Evolutionary conservation across 169 alveolate species (phyloP), one percentile per base, ranked within the genome.

Genomic region (Plasmodium berghei): DNA sequence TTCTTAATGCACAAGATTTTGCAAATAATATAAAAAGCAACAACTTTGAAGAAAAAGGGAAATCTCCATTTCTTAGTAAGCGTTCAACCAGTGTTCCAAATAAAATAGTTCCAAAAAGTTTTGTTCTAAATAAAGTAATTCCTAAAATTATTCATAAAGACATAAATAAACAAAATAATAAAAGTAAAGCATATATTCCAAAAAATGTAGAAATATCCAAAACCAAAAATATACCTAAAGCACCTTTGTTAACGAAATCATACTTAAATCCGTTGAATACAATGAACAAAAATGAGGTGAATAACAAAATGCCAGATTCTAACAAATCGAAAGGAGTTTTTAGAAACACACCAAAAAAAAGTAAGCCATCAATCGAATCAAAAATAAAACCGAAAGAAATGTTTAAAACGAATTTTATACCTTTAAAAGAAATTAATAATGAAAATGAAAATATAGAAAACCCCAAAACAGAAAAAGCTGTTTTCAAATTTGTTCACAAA

Each of bases 31-130:
- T 80, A 54, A 67, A 61, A 40, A 67, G 34, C 61, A 49, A 80
- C 28, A 80, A 58, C 34, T 3, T 56, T 54, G 9, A 49, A 22
- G 40, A 56, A 22, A 59, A 62, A 22, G 62, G 20, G 67, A 61
- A 80, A 80, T 64, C 20, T 80, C 9, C 62, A 67, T 24, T 58
- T 40, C 49, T 34, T 48, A 80, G 62, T 18, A 80, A 80, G 46
- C 80, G 90, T n/a, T 58, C 90, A 8, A 46, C 18, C 45, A 80
- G 90, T 80, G 67, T 80, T 16, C 90, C 90, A 67, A 40, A 52
- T 70, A 80, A 80, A 67, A 72, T 34, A 54, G 83, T 18, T 34
- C 22, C 90, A 71, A 80, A 80, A 58, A 48, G 24, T 16, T 12
- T 67, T 54, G 2, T 4, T 22, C 3, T 20, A 16, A 14, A 14